Evolutionary conservation across 306 rosid species (phyloP).

Genomic region (Malus sieversii): DNA sequence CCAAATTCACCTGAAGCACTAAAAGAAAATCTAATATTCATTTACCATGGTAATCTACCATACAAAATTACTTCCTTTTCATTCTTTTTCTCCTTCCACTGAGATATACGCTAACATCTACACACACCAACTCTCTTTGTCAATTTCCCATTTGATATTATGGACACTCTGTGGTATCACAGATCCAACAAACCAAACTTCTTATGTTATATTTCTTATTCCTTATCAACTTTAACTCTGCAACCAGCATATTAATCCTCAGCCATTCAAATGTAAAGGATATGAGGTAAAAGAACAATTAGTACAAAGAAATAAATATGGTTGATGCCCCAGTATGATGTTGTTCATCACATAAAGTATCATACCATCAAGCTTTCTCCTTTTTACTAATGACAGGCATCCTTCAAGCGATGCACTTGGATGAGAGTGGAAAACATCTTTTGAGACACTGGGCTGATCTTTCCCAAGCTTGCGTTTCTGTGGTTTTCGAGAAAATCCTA

Average conservation of each 20-base stretch:
- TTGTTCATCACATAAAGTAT: background rate
- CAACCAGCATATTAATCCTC: background rate
- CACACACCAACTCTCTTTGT: no score
- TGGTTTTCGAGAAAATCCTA: slow-evolving; percentile 30
- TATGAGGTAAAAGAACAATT: no score
- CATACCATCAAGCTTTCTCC: slow-evolving; percentile 58
- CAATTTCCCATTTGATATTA: no score
- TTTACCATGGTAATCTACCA: no score
- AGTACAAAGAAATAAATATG: background rate
- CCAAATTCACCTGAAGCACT: background rate
- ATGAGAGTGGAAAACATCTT: slow-evolving; percentile 39
- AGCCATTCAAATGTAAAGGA: background rate
- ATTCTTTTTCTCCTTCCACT: no score
- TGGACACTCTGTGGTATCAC: background rate
- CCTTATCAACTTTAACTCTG: no score
- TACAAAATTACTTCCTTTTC: no score
- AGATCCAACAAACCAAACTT: background rate
- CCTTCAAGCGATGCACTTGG: slow-evolving; percentile 48
- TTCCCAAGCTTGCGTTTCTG: slow-evolving; percentile 48
- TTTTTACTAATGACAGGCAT: slow-evolving; percentile 52
- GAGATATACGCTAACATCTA: no score
- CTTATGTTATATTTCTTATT: no score
- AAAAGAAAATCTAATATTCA: no score
- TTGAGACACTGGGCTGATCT: slow-evolving; percentile 32
- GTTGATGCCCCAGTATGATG: background rate